A percentile compares a stretch with the other conserved stretches of the same genome.
These are phyloP conservation scores for Salinomyces thailandicus DNA, from an alignment of 2,329 filamentous ascomycete genomes.

Conservation along the genomic window DNA sequence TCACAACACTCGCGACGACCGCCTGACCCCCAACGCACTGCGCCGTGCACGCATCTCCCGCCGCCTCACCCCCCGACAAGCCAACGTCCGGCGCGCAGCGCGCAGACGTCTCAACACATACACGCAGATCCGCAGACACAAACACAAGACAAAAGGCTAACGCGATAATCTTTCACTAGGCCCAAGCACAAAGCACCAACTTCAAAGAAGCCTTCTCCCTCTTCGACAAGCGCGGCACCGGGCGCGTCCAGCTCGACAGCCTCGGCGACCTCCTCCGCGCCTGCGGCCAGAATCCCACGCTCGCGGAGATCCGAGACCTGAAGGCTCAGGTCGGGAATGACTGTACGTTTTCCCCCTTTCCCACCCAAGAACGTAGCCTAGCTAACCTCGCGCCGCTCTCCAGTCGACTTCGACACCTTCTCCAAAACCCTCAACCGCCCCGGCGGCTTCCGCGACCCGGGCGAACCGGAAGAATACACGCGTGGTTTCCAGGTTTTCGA, in stretches of 20 bases:
- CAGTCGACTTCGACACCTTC: conserved; percentile 98
- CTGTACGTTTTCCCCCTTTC: conserved; percentile 55
- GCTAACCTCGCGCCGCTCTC: background rate
- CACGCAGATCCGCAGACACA: too few species aligned
- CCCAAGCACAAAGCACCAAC: conserved; percentile 86
- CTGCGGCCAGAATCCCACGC: conserved; percentile 94
- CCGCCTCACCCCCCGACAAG: too few species aligned
- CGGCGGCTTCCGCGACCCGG: conserved; percentile 94
- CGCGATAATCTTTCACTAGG: too few species aligned
- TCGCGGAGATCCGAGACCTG: conserved; percentile 83
- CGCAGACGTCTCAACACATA: too few species aligned
- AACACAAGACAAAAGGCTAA: too few species aligned
- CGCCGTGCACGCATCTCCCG: too few species aligned
- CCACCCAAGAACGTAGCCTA: background rate
- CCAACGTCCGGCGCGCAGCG: too few species aligned
- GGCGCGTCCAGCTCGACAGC: conserved; percentile 74
- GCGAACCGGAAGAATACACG: conserved; percentile 96
- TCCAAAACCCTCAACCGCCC: conserved; percentile 93
- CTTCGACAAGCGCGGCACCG: conserved; percentile 98
- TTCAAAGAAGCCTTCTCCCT: conserved; percentile 99
- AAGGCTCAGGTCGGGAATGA: conserved; percentile 84
- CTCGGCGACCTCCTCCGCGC: conserved; percentile 91
- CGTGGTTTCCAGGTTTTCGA: conserved; percentile 98
- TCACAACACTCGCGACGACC: too few species aligned
- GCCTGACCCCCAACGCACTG: too few species aligned